A percentile compares a stretch with the other conserved stretches of the same genome.
phyloP scores from a whole-genome alignment of 2,329 filamentous ascomycete genomes.

The Aaosphaeria arxii region DNA sequence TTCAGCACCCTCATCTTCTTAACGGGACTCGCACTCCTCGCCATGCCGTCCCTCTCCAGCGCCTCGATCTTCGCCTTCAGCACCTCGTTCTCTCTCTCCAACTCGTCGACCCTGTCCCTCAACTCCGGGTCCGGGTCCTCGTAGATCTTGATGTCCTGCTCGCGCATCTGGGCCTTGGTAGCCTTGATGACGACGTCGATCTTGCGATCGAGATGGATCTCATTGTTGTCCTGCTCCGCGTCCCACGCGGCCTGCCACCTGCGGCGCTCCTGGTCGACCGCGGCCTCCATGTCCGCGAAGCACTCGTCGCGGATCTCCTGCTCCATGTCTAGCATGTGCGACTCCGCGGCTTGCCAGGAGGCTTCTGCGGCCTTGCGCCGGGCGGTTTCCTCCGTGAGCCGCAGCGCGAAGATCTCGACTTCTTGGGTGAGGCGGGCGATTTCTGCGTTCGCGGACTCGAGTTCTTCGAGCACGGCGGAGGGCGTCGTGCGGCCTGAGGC shows the following conservation, averaged over 20 bases:
- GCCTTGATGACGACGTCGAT: conserved; percentile 67
- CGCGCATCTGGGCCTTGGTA: conserved; percentile 38
- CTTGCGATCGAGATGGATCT: conserved; percentile 86
- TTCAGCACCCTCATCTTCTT: conserved; percentile 52
- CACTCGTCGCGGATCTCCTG: conserved; percentile 86
- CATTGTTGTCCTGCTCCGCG: conserved; percentile 71
- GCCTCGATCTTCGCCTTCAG: conserved; percentile 37
- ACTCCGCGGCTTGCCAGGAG: conserved; percentile 64
- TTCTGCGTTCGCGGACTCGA: conserved; percentile 78
- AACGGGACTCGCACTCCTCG: conserved; percentile 40
- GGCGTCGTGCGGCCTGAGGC: conserved; percentile 48
- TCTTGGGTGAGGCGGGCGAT: conserved; percentile 77
- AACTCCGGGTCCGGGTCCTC: conserved; percentile 42
- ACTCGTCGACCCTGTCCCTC: conserved; percentile 32
- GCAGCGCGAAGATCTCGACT: conserved; percentile 69
- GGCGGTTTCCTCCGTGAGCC: conserved; percentile 68
- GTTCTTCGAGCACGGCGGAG: conserved; percentile 55
- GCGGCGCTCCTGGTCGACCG: conserved; percentile 69
- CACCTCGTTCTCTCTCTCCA: conserved; percentile 45
- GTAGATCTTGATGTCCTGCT: conserved; percentile 34
- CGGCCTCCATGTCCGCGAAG: conserved; percentile 78
- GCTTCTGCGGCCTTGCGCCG: conserved; percentile 70
- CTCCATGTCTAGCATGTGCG: conserved; percentile 71
- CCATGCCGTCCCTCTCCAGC: conserved; percentile 39
- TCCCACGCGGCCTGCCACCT: conserved; percentile 80